phyloP scores from a whole-genome alignment of 163 green algal genomes.

The Scenedesmus sp. region DNA sequence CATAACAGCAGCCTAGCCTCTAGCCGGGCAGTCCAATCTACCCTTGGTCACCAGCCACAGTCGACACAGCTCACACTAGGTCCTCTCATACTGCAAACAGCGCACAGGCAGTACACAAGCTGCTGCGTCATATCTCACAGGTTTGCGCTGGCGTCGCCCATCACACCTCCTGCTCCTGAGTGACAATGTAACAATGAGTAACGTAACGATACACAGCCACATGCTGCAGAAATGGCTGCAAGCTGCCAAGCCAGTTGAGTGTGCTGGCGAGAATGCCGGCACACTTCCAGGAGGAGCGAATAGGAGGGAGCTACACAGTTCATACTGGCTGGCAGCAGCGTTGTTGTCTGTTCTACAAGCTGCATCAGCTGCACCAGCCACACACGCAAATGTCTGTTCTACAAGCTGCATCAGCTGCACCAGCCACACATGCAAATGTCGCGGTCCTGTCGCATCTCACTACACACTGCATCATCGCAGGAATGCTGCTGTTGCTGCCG shows the following conservation, averaged over 20 bases:
- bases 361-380: background rate
- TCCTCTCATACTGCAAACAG: background rate
- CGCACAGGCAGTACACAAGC: background rate
- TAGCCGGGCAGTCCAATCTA: no score
- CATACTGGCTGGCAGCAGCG: background rate
- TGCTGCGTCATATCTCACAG: background rate
- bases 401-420: background rate
- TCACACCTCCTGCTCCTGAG: background rate
- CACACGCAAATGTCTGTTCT: background rate
- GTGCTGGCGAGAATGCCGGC: background rate
- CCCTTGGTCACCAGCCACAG: background rate
- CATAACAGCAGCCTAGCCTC: no score
- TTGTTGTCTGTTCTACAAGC: background rate
- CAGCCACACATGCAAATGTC: background rate
- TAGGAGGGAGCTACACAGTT: background rate
- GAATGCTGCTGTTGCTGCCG: background rate
- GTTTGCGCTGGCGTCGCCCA: background rate
- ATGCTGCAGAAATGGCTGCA: background rate
- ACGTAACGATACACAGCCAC: background rate
- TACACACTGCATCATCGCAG: background rate
- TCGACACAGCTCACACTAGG: background rate
- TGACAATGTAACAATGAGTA: background rate
- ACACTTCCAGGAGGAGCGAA: background rate
- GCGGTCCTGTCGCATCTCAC: background rate
- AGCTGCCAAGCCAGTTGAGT: background rate